Base-by-base conservation (phyloP, 2,329 filamentous ascomycete genomes). In the Whalleya microplaca region DNA sequence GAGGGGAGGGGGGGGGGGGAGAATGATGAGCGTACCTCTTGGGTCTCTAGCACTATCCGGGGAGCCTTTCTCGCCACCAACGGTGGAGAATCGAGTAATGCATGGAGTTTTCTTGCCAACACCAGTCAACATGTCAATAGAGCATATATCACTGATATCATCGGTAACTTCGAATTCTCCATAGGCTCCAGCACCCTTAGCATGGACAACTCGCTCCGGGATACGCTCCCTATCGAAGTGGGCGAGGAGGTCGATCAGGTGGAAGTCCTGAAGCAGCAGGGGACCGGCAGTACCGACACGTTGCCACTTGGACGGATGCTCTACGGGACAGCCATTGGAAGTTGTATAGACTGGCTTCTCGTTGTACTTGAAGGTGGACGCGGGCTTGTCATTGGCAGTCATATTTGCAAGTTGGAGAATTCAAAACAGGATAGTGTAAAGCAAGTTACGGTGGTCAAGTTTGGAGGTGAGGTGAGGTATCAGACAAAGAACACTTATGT, bases 51-150 rank as follows among this genome's bases (percentile, higher is more conserved):
- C 87, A 62, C 82, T 84, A 67, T 90, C 87, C 58, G 87, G 77
- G 12, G 85, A 89, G 18, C 86, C 87, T 63, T 84, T 84, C 69
- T 89, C 87, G 58, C 86, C 84, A 73, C 85, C 86, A 18, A 90
- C 86, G n/a, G 87, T 90, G 1, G 86, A 89, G 73, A 90, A 89
- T 2, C 86, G 82, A 21, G 82, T 78, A 23, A 84, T 77, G 64
- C 85, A 72, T 12, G 84, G 83, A 53, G 84, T 87, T 69, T 82
- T 78, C 73, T 86, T 86, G 65, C 84, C 85, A 12, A 80, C 74
- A 50, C 80, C 75, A 72, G 74, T 77, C 61, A 80, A 74, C 70
- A 80, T 75, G 58, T 80, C 76, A 58, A 76, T 67, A 21, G 66
- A 67, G 18, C 53, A 72, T 47, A 81, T 73, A 49, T 82, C 79